Evolutionary conservation across 495 filamentous ascomycete species (phyloP).

Genomic region (Neurospora sp.): DNA sequence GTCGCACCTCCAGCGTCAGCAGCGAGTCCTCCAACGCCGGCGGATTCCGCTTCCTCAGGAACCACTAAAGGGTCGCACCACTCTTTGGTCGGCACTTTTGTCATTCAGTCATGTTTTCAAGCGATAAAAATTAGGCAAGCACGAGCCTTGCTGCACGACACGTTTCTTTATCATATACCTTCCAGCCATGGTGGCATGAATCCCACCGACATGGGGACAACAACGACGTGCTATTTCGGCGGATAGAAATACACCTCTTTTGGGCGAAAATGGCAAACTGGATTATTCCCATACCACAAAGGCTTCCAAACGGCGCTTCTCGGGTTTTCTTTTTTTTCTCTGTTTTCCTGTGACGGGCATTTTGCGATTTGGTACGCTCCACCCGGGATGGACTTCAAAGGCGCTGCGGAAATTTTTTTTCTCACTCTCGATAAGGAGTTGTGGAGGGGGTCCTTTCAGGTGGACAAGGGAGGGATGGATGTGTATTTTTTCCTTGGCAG

Average conservation of each 20-base stretch:
- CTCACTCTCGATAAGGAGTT: neutral
- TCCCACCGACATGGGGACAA: neutral
- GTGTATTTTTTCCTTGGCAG: neutral
- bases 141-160: neutral
- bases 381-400: neutral
- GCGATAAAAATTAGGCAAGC: neutral
- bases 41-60: constrained; percentile 34
- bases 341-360: neutral
- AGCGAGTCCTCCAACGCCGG: constrained; percentile 20
- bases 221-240: neutral
- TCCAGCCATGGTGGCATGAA: neutral
- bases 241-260: neutral
- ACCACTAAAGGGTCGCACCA: constrained; percentile 19
- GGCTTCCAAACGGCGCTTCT: neutral
- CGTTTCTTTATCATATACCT: neutral
- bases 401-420: neutral
- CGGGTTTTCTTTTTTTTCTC: neutral
- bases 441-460: neutral
- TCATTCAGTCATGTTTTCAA: neutral
- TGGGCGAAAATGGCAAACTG: neutral
- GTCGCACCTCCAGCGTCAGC: constrained; percentile 27
- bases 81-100: constrained; percentile 21
- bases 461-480: neutral
- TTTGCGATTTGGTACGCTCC: neutral
- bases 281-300: neutral